Evolutionary conservation across 441 rosid genomes (phyloP), one percentile per base, ranked within the genome.

Genomic region (Arabidopsis lyrata): DNA sequence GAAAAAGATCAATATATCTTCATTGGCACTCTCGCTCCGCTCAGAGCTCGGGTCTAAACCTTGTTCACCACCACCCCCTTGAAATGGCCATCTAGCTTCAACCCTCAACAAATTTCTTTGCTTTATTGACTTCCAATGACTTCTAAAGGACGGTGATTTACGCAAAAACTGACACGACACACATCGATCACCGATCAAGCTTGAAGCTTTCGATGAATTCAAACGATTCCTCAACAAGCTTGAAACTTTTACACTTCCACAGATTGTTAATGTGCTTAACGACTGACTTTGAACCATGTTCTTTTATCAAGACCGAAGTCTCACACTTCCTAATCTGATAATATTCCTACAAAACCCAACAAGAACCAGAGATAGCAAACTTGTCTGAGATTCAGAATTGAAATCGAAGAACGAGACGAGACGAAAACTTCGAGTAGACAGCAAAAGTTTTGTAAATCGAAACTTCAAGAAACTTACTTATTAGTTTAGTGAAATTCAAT

Each of bases 61-160:
- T 82, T 83, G 82, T 15, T 15, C 49, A 20, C 83, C 85, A 61
- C 83, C 85, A 61, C 68, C 86, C 3, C 85, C 87, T 78, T 75
- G 84, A 72, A 95, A 95, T 6, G 90, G 85, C 96, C 97, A 95
- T 73, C 96, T 93, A 61, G 96, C 98, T 80, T 85, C 80, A 78
- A 85, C 90, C 82, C 82, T 80, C 73, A 80, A 71, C 34, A 77
- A 5, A 59, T 81, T 81, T 70, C 87, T 85, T 45, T 63, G 79
- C 35, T 80, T 80, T 27, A 62, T 5, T 16, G 61, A 56, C 42
- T 74, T 74, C 39, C 72, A 60, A 1, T 78, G 82, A 48, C 83
- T 78, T 22, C 74, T 44, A 20, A 83, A 57, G 2, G 59, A 54
- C 69, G 72, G 42, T 34, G 83, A 74, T 27, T 76, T 78, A 70